These are phyloP conservation scores for Posidonia oceanica DNA, from an alignment of 116 monocot genomes.

Conservation along the genomic window DNA sequence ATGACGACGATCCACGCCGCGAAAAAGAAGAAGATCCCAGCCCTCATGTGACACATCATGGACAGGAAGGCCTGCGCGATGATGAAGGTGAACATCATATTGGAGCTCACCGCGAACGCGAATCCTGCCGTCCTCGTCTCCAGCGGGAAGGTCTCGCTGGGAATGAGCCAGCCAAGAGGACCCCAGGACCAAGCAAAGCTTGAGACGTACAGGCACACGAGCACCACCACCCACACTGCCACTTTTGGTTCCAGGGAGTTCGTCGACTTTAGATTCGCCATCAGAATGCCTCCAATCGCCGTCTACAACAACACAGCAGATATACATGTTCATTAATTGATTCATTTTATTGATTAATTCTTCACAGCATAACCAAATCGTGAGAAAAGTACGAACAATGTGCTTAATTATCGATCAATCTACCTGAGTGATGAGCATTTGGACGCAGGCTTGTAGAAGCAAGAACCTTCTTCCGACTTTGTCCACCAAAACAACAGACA, in stretches of 20 bases:
- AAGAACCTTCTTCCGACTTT: slow-evolving; percentile 4
- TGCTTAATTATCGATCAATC: no score
- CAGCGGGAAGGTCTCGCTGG: slow-evolving; percentile 15
- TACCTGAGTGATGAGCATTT: no score
- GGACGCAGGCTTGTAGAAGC: no score
- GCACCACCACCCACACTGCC: slow-evolving; percentile 5
- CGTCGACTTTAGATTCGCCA: neutral
- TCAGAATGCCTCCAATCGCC: slow-evolving; percentile 2
- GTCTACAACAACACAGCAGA: neutral
- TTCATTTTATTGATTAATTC: no score
- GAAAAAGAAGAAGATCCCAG: slow-evolving; percentile 14
- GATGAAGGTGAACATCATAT: slow-evolving; percentile 16
- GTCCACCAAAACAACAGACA: slow-evolving; percentile 30
- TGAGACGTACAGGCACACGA: slow-evolving; percentile 11
- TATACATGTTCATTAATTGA: no score
- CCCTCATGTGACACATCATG: slow-evolving; percentile 9
- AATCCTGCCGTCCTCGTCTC: slow-evolving; percentile 9
- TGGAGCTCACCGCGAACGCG: neutral
- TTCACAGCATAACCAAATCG: no score
- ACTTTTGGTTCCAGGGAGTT: neutral
- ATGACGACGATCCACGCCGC: slow-evolving; percentile 8
- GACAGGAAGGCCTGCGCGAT: slow-evolving; percentile 12
- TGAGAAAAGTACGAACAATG: no score
- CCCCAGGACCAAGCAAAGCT: slow-evolving; percentile 23
- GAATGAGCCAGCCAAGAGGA: slow-evolving; percentile 18